Base-by-base conservation (phyloP, 2,329 filamentous ascomycete genomes). In the Diaporthe batatas region DNA sequence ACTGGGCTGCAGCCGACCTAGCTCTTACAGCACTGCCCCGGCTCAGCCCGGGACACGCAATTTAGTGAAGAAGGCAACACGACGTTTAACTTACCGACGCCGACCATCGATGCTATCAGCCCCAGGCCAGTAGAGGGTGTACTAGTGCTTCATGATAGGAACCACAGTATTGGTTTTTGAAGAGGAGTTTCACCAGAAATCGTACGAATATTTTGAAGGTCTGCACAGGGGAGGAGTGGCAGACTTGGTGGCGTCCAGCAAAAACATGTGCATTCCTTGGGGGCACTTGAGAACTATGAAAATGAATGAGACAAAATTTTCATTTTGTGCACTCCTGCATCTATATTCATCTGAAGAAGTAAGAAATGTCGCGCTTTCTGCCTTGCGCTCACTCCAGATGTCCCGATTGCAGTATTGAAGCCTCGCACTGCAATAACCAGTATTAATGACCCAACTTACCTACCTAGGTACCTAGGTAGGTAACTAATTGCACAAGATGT, bases 11-110 rank as follows among this genome's bases (percentile, higher is more conserved):
- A 25, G 34, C 14, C 18, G 7, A 12, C 11, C 57, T 59, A 29
- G 57, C 23, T 44, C 57, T 23, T n/a, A 44, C n/a, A 25, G 18
- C 36, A 42, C 36, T 42, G 57, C 57, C 57, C 11, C 57, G 14
- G 36, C 57, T 59, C 8, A 59, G 57, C 57, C 57, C 23, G n/a
- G 39, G n/a, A 39, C 55, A 39, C 32, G 32, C 34, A n/a, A 25
- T 14, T 16, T 18, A 25, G n/a, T 2, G 8, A 58, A 12, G 25
- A 23, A 12, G 55, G 12, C 32, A 34, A 36, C n/a, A 25, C 23
- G 34, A 32, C 12, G 34, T 8, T 7, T 10, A 16, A 6, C 2
- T 39, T 25, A 58, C n/a, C 39, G 55, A 21, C 12, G 6, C 34
- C n/a, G 3, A 36, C n/a, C 21, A 36, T 10, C 23, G 16, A 39